A percentile compares a stretch with the other conserved stretches of the same genome.
Evolutionary conservation across 2,329 filamentous ascomycete genomes (phyloP).

Genomic region (Ceratocystis albifundus): DNA sequence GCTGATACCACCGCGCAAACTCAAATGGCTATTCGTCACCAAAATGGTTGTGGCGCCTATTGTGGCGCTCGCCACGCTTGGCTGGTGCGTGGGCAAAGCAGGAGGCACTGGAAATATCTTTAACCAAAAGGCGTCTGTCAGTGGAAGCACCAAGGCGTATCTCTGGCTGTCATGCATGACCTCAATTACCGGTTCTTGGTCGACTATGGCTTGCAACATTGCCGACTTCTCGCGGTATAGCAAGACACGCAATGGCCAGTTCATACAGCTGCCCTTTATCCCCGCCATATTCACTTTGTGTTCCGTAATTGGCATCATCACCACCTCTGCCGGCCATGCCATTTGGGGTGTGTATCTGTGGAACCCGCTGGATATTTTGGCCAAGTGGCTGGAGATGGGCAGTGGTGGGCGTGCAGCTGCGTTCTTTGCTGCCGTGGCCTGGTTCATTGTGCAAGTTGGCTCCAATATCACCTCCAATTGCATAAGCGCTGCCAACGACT

Average conservation of each 20-base stretch:
- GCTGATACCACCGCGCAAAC: conserved; percentile 35
- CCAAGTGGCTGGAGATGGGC: conserved; percentile 30
- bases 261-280: conserved; percentile 39
- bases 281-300: conserved; percentile 38
- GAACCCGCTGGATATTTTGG: conserved; percentile 40
- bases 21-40: conserved; percentile 35
- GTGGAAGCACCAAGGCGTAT: conserved; percentile 32
- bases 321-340: conserved; percentile 36
- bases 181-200: conserved; percentile 40
- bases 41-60: conserved; percentile 29
- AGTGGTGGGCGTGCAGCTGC: conserved; percentile 28
- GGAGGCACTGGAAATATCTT: conserved; percentile 24
- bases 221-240: conserved; percentile 32
- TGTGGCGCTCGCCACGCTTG: conserved; percentile 28
- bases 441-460: conserved; percentile 28
- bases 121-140: conserved; percentile 24
- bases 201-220: conserved; percentile 41
- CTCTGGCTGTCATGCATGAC: conserved; percentile 35
- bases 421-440: conserved; percentile 28
- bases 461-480: conserved; percentile 29
- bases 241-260: conserved; percentile 36
- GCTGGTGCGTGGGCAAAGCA: conserved; percentile 31
- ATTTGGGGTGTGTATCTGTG: conserved; percentile 38
- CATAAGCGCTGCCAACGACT: conserved; percentile 28
- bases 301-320: conserved; percentile 38